phyloP scores from a whole-genome alignment of 495 filamentous ascomycete species.

The Penicillium goetzii region DNA sequence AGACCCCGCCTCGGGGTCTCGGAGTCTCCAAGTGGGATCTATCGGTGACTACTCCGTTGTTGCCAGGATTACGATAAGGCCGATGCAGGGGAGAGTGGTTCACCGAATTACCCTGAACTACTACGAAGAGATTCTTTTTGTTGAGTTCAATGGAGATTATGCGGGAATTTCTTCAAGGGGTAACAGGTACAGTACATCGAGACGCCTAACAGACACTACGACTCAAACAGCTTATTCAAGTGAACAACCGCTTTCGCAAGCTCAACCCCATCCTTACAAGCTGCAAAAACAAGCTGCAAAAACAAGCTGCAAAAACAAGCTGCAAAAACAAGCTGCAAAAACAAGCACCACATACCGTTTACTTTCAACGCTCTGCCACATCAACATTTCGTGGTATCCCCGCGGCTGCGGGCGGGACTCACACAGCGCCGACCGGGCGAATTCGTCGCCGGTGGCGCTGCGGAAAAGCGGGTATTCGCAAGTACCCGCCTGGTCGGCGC shows the following conservation, averaged over 20 bases:
- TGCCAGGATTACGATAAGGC: neutral
- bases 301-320: slow-evolving; percentile 32
- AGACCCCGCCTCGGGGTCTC: neutral
- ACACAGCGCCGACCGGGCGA: slow-evolving; percentile 29
- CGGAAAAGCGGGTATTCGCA: slow-evolving; percentile 16
- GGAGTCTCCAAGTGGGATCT: neutral
- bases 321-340: slow-evolving; percentile 36
- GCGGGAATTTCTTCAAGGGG: neutral
- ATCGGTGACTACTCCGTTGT: neutral
- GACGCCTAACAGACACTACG: neutral
- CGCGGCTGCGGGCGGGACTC: slow-evolving; percentile 26
- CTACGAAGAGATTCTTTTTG: neutral
- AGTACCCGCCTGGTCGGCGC: slow-evolving; percentile 16
- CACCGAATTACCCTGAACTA: neutral
- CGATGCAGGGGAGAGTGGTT: neutral
- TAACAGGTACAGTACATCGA: neutral
- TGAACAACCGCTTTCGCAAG: slow-evolving; percentile 8
- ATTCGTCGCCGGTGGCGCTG: slow-evolving; percentile 29
- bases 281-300: slow-evolving; percentile 36
- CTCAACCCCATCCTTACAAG: slow-evolving; percentile 20
- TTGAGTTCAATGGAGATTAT: neutral
- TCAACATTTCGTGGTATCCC: slow-evolving; percentile 23
- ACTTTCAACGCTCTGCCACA: slow-evolving; percentile 17
- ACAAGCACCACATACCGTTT: slow-evolving; percentile 31
- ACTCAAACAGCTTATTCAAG: slow-evolving; percentile 3